Conservation (phyloP, 2,329 filamentous ascomycete species). For the Cryphonectria parasitica region DNA sequence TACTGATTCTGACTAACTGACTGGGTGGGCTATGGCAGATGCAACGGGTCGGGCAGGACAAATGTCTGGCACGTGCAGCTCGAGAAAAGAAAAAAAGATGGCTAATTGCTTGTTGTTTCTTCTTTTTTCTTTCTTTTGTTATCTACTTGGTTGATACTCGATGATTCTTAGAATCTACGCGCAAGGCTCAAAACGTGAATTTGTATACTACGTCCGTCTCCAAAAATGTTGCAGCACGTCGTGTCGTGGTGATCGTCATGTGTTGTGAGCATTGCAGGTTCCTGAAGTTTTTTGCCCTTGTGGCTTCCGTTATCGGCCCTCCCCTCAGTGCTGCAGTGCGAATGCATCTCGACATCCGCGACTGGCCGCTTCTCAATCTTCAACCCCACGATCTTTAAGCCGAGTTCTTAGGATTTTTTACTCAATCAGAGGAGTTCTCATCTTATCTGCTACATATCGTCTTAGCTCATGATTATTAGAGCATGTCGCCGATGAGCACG, state of each 20-base stretch:
- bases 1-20: neutral
- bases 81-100: neutral
- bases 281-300: conserved; percentile 1
- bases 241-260: neutral
- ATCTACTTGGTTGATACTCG: conserved; percentile 22
- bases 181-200: conserved; percentile 14
- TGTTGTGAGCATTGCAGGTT: neutral
- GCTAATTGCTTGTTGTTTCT: conserved; percentile 21
- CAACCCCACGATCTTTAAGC: neutral
- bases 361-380: neutral
- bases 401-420: neutral
- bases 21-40: conserved; percentile 15
- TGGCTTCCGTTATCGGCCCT: conserved; percentile 26
- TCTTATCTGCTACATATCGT: neutral
- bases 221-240: neutral
- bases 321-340: neutral
- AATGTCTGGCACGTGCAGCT: conserved; percentile 14
- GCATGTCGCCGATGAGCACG: neutral
- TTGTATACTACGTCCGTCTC: neutral
- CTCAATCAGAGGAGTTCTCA: neutral
- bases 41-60: conserved; percentile 25
- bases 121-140: conserved; percentile 23
- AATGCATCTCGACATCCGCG: neutral
- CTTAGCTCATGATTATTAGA: neutral
- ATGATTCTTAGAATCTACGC: conserved; percentile 20